These are phyloP conservation scores for Penicillium sp. DNA, from an alignment of 2,329 filamentous ascomycete species.

Conservation along the genomic window DNA sequence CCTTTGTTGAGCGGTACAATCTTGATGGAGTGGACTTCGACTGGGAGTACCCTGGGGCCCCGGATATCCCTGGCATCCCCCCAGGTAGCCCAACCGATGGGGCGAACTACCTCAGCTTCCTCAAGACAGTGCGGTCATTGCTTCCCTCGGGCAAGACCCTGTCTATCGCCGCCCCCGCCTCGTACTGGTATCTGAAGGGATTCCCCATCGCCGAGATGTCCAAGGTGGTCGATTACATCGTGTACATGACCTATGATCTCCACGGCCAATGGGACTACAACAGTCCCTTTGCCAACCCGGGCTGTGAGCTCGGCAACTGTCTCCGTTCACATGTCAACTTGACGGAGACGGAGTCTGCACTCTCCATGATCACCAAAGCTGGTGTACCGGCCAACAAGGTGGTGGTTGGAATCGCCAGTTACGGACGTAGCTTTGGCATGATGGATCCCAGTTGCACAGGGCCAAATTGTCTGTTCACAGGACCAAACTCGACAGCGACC, in stretches of 20 bases:
- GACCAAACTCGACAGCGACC: background rate
- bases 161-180: constrained; percentile 24
- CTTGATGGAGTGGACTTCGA: constrained; percentile 41
- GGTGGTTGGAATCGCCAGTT: background rate
- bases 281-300: background rate
- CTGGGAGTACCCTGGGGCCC: constrained; percentile 34
- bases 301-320: background rate
- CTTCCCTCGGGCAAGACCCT: constrained; percentile 16
- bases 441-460: background rate
- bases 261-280: constrained; percentile 5
- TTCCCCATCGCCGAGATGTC: constrained; percentile 27
- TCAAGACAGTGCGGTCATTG: constrained; percentile 19
- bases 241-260: constrained; percentile 4
- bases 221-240: constrained; percentile 3
- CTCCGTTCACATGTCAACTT: constrained; percentile 2
- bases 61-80: constrained; percentile 4
- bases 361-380: constrained; percentile 1
- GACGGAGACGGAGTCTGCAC: background rate
- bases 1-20: constrained; percentile 37
- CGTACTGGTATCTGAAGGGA: constrained; percentile 28
- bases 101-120: constrained; percentile 32
- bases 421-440: background rate
- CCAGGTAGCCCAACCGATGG: constrained; percentile 24
- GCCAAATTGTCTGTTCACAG: background rate
- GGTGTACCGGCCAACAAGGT: background rate